These are phyloP conservation scores for Aureobasidium uvarum DNA, from an alignment of 2,329 filamentous ascomycete species.

Conservation along the genomic window DNA sequence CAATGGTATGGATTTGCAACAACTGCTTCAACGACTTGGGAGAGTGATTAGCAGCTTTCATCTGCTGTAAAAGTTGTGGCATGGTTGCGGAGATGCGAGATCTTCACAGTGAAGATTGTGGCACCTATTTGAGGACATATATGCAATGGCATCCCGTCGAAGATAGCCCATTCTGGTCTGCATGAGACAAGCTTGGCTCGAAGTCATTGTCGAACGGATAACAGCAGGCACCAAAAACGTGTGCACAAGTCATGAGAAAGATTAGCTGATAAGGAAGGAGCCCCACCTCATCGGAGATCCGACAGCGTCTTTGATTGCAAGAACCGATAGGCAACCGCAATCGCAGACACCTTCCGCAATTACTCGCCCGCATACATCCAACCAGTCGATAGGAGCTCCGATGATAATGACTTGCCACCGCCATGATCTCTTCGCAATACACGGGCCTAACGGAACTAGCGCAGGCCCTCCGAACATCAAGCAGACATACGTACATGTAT, in stretches of 20 bases:
- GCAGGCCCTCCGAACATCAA: not conserved
- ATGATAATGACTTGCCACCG: not conserved
- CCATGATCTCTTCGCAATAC: not conserved
- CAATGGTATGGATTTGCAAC: not conserved
- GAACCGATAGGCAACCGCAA: not conserved
- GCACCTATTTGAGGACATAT: not conserved
- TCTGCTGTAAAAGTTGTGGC: not conserved
- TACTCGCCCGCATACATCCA: not conserved
- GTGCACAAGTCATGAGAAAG: not conserved
- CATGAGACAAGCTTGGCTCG: not conserved
- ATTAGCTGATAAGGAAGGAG: constrained; percentile 8
- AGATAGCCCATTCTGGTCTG: constrained; percentile 4
- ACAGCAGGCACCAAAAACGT: too few relatives aligned
- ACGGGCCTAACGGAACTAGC: not conserved
- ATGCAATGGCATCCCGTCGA: not conserved
- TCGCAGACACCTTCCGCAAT: not conserved
- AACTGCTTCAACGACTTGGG: not conserved
- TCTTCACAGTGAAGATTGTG: not conserved
- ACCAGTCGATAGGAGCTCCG: not conserved
- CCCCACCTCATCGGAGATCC: not conserved
- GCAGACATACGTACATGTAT: not conserved
- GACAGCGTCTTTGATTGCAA: not conserved
- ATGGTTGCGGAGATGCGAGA: not conserved
- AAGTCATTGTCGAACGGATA: not conserved
- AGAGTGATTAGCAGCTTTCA: not conserved